phyloP scores from a whole-genome alignment of 1,284 basidiomycete species.

The Hymenochaete sp. region DNA sequence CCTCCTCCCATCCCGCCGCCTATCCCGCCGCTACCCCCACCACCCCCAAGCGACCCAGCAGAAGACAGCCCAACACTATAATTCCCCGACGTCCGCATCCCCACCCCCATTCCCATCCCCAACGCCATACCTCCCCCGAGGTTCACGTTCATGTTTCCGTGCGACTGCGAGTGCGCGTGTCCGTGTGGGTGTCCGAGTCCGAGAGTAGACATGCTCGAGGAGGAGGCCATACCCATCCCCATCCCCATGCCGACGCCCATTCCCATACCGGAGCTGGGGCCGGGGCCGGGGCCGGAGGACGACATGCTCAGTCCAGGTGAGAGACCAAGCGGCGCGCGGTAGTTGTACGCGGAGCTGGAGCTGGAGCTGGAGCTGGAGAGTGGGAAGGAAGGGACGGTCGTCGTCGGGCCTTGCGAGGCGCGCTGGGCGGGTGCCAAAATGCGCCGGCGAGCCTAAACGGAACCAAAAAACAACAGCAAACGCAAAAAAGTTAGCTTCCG shows the following conservation, averaged over 20 bases:
- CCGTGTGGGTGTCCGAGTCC: too few species aligned
- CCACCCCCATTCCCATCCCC: too few species aligned
- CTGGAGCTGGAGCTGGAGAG: background rate
- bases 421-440: conserved; percentile 75
- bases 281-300: background rate
- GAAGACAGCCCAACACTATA: too few species aligned
- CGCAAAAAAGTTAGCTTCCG: background rate
- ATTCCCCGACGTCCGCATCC: too few species aligned
- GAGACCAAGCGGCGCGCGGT: conserved; percentile 5
- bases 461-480: background rate
- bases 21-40: background rate
- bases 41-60: background rate
- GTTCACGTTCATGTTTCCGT: too few species aligned
- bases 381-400: conserved; percentile 50
- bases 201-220: too few species aligned
- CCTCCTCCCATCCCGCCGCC: background rate
- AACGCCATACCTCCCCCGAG: too few species aligned
- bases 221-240: too few species aligned
- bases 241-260: background rate
- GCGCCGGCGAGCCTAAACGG: conserved; percentile 58
- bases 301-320: background rate
- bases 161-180: too few species aligned
- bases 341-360: background rate
- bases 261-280: background rate
- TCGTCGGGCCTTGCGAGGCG: conserved; percentile 62